A percentile compares a stretch with the other conserved stretches of the same genome.
phyloP scores from a whole-genome alignment of 2,329 filamentous ascomycete genomes.

The Cladosporium sp. region DNA sequence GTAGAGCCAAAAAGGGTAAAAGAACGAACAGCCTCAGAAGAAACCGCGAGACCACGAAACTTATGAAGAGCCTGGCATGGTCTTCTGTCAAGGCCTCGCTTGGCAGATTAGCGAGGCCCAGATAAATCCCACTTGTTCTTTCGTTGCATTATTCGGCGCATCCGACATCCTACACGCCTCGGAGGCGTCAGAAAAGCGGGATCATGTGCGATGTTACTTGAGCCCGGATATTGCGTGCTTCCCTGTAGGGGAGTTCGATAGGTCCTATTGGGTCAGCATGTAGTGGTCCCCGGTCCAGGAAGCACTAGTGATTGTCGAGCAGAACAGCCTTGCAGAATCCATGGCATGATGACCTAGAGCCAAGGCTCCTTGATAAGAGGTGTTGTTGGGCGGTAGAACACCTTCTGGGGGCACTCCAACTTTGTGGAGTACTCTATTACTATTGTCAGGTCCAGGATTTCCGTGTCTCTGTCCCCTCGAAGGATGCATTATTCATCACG shows the following conservation, averaged over 20 bases:
- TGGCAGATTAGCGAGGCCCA: constrained; percentile 1
- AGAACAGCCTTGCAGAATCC: background rate
- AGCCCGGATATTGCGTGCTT: constrained; percentile 1
- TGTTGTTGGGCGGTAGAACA: background rate
- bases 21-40: background rate
- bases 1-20: constrained; percentile 6
- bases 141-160: background rate
- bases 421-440: no score
- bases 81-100: constrained; percentile 4
- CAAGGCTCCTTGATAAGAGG: background rate
- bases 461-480: no score
- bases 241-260: background rate
- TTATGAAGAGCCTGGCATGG: background rate
- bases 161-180: background rate
- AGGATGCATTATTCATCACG: no score
- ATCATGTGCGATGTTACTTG: background rate
- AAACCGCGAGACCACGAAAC: background rate
- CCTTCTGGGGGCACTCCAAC: no score
- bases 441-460: no score
- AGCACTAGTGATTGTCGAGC: background rate
- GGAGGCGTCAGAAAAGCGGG: background rate
- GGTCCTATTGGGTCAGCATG: background rate
- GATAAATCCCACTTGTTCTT: background rate
- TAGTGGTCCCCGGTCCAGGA: background rate
- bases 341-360: background rate